phyloP scores from a whole-genome alignment of 2,329 filamentous ascomycete species.

The Setomelanomma holmii region DNA sequence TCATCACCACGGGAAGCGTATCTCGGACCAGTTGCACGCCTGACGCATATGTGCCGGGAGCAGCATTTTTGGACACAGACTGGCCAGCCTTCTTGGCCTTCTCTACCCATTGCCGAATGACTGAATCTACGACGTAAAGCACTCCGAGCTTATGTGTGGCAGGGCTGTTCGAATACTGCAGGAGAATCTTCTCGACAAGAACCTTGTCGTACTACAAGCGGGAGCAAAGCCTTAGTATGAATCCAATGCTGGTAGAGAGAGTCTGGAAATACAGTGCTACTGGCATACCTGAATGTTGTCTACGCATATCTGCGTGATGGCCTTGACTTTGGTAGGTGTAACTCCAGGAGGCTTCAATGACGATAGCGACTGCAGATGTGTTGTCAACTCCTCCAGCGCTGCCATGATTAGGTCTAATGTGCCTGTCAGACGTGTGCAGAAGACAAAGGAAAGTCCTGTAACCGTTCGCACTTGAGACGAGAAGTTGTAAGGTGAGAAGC shows the following conservation, averaged over 20 bases:
- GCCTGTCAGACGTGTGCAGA: conserved; percentile 29
- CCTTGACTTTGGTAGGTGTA: conserved; percentile 87
- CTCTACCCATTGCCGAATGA: conserved; percentile 98
- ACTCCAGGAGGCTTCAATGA: conserved; percentile 91
- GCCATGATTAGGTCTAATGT: conserved; percentile 57
- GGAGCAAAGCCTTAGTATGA: conserved; percentile 33
- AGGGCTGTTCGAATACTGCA: conserved; percentile 94
- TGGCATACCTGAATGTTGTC: conserved; percentile 53
- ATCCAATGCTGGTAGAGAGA: conserved; percentile 14
- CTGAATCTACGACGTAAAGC: conserved; percentile 99
- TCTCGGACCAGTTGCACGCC: conserved; percentile 97
- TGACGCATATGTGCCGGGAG: conserved; percentile 91
- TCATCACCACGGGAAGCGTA: conserved; percentile 91
- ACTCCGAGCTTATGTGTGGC: conserved; percentile 97
- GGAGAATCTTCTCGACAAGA: conserved; percentile 94
- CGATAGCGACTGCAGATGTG: conserved; percentile 89
- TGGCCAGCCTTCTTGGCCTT: conserved; percentile 88
- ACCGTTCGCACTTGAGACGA: conserved; percentile 14
- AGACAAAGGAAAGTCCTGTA: conserved; percentile 23
- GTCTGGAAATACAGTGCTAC: conserved; percentile 16
- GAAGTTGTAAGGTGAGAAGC: conserved; percentile 22
- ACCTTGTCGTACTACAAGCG: conserved; percentile 82
- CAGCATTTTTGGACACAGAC: conserved; percentile 75
- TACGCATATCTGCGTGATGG: conserved; percentile 86
- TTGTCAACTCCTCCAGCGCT: conserved; percentile 88